A percentile compares a stretch with the other conserved stretches of the same genome.
phyloP scores from a whole-genome alignment of 2,329 filamentous ascomycete genomes.

The Metarhizium brunneum region DNA sequence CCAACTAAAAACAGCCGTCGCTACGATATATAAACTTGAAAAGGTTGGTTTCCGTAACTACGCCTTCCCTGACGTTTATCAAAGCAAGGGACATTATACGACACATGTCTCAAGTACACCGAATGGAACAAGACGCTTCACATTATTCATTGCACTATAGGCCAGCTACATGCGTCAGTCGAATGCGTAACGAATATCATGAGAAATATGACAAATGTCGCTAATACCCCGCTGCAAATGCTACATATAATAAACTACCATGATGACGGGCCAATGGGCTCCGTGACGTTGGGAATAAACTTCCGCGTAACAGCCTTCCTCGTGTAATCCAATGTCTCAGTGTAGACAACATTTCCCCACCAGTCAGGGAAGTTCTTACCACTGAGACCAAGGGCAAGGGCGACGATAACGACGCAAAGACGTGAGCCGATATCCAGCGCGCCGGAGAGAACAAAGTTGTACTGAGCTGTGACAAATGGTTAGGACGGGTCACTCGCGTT shows the following conservation, averaged over 20 bases:
- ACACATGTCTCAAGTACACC: no score
- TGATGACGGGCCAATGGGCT: constrained; percentile 16
- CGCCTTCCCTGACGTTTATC: no score
- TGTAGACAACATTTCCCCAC: constrained; percentile 35
- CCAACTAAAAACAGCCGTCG: no score
- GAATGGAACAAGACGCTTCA: not conserved
- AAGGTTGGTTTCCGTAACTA: no score
- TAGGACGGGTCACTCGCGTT: not conserved
- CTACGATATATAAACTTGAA: no score
- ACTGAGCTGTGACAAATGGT: constrained; percentile 16
- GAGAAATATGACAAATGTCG: not conserved
- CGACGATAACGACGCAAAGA: constrained; percentile 43
- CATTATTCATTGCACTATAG: not conserved
- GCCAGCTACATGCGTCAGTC: not conserved
- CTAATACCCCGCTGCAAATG: not conserved
- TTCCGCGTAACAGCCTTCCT: constrained; percentile 16
- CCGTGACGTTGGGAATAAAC: constrained; percentile 13
- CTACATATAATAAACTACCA: constrained; percentile 11
- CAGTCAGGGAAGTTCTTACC: constrained; percentile 27
- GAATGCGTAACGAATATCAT: not conserved
- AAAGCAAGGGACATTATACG: no score
- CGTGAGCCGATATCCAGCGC: constrained; percentile 46
- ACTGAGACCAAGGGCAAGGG: constrained; percentile 24
- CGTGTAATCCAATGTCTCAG: constrained; percentile 19
- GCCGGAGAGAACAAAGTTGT: constrained; percentile 50